phyloP scores from a whole-genome alignment of 1,284 basidiomycete genomes.

The Violaceomyces palustris region DNA sequence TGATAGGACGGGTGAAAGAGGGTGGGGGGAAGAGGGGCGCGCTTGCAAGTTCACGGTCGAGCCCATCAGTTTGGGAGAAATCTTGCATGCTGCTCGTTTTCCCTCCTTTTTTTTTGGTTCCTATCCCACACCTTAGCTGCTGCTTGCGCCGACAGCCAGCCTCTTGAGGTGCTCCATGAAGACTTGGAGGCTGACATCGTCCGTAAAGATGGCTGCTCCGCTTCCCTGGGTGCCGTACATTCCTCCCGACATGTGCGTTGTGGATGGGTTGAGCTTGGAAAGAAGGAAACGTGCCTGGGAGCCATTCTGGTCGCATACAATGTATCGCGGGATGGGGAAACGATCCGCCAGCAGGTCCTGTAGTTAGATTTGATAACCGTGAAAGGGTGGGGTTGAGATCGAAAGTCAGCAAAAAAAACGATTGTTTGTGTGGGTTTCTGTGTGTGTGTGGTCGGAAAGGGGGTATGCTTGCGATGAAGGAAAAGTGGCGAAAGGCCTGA shows the following conservation, averaged over 20 bases:
- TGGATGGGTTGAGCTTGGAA: constrained; percentile 93
- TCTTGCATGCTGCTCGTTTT: too few relatives aligned
- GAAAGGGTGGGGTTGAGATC: neutral
- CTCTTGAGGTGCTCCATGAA: constrained; percentile 56
- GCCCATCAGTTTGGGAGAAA: too few relatives aligned
- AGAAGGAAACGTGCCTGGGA: constrained; percentile 95
- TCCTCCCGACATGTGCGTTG: constrained; percentile 83
- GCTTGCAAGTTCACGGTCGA: too few relatives aligned
- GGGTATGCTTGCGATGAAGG: too few relatives aligned
- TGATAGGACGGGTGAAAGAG: too few relatives aligned
- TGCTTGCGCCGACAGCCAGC: constrained; percentile 47
- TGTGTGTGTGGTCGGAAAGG: too few relatives aligned
- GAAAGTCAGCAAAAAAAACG: neutral
- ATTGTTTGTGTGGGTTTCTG: constrained; percentile 1
- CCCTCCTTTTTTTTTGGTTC: too few relatives aligned
- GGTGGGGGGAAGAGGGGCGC: too few relatives aligned
- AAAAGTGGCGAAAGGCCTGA: neutral
- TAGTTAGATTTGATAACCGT: too few relatives aligned
- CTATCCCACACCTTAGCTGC: too few relatives aligned
- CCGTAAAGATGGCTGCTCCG: constrained; percentile 95
- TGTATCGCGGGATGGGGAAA: constrained; percentile 94
- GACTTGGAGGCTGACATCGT: constrained; percentile 68
- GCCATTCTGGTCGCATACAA: constrained; percentile 95
- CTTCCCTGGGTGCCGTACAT: constrained; percentile 55
- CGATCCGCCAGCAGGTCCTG: constrained; percentile 88